Evolutionary conservation across 129 eudicot species (phyloP).

Genomic region (Rutidosis leptorrhynchoides): DNA sequence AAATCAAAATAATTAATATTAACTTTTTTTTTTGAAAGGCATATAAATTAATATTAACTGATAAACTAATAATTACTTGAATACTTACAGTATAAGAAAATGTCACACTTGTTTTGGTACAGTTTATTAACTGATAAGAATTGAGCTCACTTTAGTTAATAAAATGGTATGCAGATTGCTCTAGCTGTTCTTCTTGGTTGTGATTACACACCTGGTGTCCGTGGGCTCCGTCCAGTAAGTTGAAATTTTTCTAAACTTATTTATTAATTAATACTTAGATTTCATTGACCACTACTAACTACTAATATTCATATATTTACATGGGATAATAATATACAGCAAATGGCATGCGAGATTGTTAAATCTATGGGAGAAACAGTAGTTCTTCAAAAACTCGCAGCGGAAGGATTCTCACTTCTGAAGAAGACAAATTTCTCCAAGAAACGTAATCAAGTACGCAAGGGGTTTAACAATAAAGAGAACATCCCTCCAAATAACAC

Average conservation of each 20-base stretch:
- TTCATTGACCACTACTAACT: constrained; percentile 12
- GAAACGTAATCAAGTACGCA: constrained; percentile 35
- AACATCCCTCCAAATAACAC: constrained; percentile 36
- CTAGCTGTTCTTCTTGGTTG: constrained; percentile 86
- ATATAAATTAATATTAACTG: no score
- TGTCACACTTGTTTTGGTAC: neutral
- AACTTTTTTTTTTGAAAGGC: no score
- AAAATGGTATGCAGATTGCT: constrained; percentile 54
- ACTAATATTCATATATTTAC: no score
- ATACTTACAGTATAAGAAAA: constrained; percentile 7
- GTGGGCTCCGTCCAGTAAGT: constrained; percentile 76
- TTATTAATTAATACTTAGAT: constrained; percentile 4
- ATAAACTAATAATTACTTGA: constrained; percentile 4
- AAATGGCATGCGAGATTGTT: constrained; percentile 76
- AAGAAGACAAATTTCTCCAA: constrained; percentile 54
- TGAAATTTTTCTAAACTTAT: neutral
- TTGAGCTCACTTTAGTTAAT: constrained; percentile 24
- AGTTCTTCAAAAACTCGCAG: constrained; percentile 64
- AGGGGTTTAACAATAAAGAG: constrained; percentile 39
- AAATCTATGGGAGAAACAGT: constrained; percentile 60
- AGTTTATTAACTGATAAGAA: neutral
- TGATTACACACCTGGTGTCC: constrained; percentile 83
- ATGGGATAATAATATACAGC: constrained; percentile 39
- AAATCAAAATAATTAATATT: neutral
- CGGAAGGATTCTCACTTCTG: constrained; percentile 61